A percentile compares a stretch with the other conserved stretches of the same genome.
These are phyloP conservation scores for Brassica balearica DNA, from an alignment of 441 rosid genomes.

Conservation along the genomic window DNA sequence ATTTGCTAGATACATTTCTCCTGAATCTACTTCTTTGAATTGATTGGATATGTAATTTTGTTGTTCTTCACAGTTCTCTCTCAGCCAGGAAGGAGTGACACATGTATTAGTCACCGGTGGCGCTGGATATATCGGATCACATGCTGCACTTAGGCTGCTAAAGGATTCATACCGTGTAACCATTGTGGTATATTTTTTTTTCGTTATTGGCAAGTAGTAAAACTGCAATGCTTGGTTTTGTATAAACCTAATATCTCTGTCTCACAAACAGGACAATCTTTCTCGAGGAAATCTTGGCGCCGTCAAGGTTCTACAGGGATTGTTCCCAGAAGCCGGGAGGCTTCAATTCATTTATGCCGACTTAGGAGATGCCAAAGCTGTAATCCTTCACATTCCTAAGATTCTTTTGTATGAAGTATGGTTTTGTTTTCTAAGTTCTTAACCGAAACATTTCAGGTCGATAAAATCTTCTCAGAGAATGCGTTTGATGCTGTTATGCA, in stretches of 20 bases:
- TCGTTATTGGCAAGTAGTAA: not conserved
- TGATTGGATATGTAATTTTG: constrained; percentile 8
- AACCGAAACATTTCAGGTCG: constrained; percentile 47
- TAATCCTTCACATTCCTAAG: constrained; percentile 23
- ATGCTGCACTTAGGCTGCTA: constrained; percentile 82
- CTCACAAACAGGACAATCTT: constrained; percentile 81
- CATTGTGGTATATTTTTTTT: constrained; percentile 64
- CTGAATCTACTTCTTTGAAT: not conserved
- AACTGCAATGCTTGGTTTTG: constrained; percentile 16
- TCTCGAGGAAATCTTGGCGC: constrained; percentile 95
- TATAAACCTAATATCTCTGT: constrained; percentile 5
- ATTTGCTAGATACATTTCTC: not conserved
- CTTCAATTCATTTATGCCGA: constrained; percentile 93
- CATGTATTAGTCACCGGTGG: constrained; percentile 97
- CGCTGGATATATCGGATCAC: constrained; percentile 97
- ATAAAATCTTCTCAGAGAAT: constrained; percentile 55
- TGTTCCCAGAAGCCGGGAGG: constrained; percentile 90
- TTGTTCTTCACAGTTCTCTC: constrained; percentile 60
- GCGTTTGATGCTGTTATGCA: constrained; percentile 73
- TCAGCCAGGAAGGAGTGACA: constrained; percentile 68
- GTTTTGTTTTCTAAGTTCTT: constrained; percentile 9
- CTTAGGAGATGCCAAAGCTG: constrained; percentile 86
- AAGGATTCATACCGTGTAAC: constrained; percentile 85
- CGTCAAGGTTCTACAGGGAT: constrained; percentile 72
- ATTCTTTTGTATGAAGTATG: not conserved